A percentile compares a stretch with the other conserved stretches of the same genome.
Conservation (phyloP, 2,329 filamentous ascomycete species). For the Parastagonospora nodorum region DNA sequence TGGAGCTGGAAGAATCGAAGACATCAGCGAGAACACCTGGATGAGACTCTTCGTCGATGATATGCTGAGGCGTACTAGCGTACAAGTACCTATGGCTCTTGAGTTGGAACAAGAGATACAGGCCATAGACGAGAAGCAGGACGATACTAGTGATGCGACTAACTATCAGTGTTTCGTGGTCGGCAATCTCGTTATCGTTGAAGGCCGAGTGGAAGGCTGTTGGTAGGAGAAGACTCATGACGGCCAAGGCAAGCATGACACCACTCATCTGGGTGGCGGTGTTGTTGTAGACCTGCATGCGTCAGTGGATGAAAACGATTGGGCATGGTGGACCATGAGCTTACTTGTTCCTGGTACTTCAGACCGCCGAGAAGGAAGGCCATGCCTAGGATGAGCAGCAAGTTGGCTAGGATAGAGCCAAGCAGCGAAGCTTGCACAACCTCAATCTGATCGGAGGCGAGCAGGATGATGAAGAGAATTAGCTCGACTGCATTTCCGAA, state of each 20-base stretch:
- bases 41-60: constrained; percentile 88
- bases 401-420: constrained; percentile 86
- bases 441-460: constrained; percentile 73
- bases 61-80: constrained; percentile 85
- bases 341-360: constrained; percentile 81
- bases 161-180: constrained; percentile 76
- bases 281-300: constrained; percentile 79
- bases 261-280: constrained; percentile 97
- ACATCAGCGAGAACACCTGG: constrained; percentile 84
- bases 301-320: constrained; percentile 14
- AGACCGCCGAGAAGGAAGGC: constrained; percentile 85
- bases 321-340: constrained; percentile 12
- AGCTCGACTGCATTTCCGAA: constrained; percentile 60
- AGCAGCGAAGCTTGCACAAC: constrained; percentile 91
- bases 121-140: constrained; percentile 76
- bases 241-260: constrained; percentile 85
- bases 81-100: constrained; percentile 93
- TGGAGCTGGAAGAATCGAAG: constrained; percentile 70
- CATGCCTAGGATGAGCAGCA: constrained; percentile 90
- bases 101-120: constrained; percentile 88
- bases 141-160: constrained; percentile 90
- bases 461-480: constrained; percentile 55
- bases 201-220: constrained; percentile 95
- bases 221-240: constrained; percentile 86
- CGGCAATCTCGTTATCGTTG: constrained; percentile 64